Conservation (phyloP, 345 rosid genomes). For the Arabis hirsuta region DNA sequence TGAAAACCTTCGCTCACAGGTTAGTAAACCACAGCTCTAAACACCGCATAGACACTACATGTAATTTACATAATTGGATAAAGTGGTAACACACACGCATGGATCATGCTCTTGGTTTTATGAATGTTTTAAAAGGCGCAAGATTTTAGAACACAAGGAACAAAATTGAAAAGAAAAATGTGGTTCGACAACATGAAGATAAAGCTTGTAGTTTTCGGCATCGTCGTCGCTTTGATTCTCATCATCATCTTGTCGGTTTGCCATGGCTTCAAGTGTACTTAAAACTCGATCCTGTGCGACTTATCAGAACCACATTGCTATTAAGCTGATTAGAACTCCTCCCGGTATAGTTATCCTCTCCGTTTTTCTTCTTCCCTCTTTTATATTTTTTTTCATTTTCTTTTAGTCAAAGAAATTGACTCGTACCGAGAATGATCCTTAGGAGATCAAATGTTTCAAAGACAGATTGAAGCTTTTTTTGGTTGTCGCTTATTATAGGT, state of each 20-base stretch:
- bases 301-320: conserved; percentile 25
- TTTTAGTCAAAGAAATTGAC: too few species aligned
- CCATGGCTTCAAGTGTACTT: conserved; percentile 76
- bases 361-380: neutral
- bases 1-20: conserved; percentile 94
- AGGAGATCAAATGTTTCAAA: conserved; percentile 14
- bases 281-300: conserved; percentile 14
- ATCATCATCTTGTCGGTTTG: conserved; percentile 71
- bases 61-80: neutral
- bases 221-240: conserved; percentile 66
- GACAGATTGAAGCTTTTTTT: conserved; percentile 1
- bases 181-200: conserved; percentile 96
- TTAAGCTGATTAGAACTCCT: conserved; percentile 35
- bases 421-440: neutral
- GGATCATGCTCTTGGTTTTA: neutral
- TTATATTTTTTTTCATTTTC: neutral
- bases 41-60: neutral
- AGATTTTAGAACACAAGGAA: conserved; percentile 90
- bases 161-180: conserved; percentile 88
- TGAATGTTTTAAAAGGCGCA: conserved; percentile 63
- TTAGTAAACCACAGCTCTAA: conserved; percentile 30
- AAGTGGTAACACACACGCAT: conserved; percentile 29
- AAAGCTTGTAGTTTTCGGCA: conserved; percentile 76
- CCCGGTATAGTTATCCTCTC: conserved; percentile 2
- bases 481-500: conserved; percentile 12